Evolutionary conservation across 1,284 basidiomycete species (phyloP), one percentile per base, ranked within the genome.

Genomic region (Kalmanozyma brasiliensis): DNA sequence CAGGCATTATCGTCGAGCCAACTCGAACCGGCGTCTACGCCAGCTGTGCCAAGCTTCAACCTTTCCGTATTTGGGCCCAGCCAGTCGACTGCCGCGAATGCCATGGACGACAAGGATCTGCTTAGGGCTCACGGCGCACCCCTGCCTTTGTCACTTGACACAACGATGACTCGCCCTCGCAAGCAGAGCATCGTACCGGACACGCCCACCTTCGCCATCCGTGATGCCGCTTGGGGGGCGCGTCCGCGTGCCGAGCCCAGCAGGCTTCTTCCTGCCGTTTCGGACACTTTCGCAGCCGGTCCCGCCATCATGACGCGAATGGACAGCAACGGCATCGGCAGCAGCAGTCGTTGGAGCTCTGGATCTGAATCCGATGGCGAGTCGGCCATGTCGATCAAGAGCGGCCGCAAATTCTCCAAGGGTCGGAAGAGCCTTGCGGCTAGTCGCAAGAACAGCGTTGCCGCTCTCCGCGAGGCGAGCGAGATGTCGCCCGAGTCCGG

Each of bases 261-360:
- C 1, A 33, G 13, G 40, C 34, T 46, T 14, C 19, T 48, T 1
- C 45, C 59, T 8, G 32, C 56, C 29, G 22, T 52, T 17, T n/a
- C 61, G 8, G 42, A 53, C 4, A 42, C 42, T n/a, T 23, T 59
- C 23, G 56, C 59, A 5, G 23, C 23, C 13, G 36, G 17, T 23
- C 42, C 56, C 8, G 46, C 35, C 9, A 42, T 20, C 22, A 41
- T 59, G 23, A 33, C 26, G 13, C 14, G 47, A 14, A 29, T 51
- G 4, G n/a, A 45, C 20, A 51, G 47, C 51, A 42, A 47, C 24
- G 55, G n/a, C n/a, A n/a, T 55, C 2, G 14, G 44, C 14, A 52
- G 56, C 52, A 62, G 49, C 41, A 74, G 72, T 35, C 51, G 64
- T 23, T 76, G 74, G 74, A 76, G 74, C 49, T 76, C 74, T 5